Evolutionary conservation across 2,329 filamentous ascomycete genomes (phyloP), one percentile per base, ranked within the genome.

Genomic region (Penicillium sp.): DNA sequence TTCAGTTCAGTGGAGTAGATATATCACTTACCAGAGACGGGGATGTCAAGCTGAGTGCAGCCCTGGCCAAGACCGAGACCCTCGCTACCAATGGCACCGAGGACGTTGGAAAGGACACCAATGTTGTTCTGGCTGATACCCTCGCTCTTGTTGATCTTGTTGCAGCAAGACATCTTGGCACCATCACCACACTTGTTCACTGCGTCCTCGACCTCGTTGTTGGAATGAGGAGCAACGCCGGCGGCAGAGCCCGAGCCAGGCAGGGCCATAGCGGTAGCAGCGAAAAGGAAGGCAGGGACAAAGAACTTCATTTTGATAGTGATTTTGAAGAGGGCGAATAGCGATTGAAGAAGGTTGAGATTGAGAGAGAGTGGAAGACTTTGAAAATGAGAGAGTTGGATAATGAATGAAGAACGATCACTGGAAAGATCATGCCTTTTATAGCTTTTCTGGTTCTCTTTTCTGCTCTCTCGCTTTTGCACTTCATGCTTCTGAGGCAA

Each of bases 61-160:
- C 71, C 73, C 57, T 71, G 65, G 50, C 68, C 67, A 56, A 73
- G 66, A 38, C 67, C 69, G 38, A 73, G 60, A 49, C 67, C 65
- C 13, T 67, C 61, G 33, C 63, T 53, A 46, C 66, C 66, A 54
- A 67, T 63, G 45, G 64, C 61, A 51, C 67, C 64, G 54, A 73
- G 61, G 37, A 70, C 63, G 48, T 60, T 62, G 38, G 51, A 48
- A 29, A 73, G 61, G n/a, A 62, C 63, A 60, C 69, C 69, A 49
- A 60, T 52, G 9, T 53, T 52, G 56, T 60, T 53, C 54, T 63
- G 60, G 52, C 49, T 63, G 37, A 62, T 54, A 54, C 65, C 63
- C 33, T 64, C 54, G 49, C 62, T 62, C 55, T 63, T 60, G 65
- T 64, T 67, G 56, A 64, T 54, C 60, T 72, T 67, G 66, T 74